Conservation (phyloP, 345 rosid species). For the Gossypium turneri region DNA sequence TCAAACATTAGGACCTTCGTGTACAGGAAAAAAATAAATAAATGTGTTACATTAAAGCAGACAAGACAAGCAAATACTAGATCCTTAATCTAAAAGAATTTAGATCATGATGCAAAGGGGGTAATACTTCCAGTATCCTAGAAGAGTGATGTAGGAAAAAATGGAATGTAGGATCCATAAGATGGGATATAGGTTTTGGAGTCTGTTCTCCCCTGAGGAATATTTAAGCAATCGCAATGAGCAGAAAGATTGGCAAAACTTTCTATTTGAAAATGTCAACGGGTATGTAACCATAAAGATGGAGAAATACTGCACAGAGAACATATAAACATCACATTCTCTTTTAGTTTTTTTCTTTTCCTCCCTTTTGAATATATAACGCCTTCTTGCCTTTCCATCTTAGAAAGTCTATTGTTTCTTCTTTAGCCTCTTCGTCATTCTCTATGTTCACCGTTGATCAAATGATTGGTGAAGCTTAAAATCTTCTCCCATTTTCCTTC, state of each 20-base stretch:
- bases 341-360: not conserved
- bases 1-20: not conserved
- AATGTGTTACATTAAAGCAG: not conserved
- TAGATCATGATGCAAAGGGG: not conserved
- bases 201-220: not conserved
- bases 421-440: not conserved
- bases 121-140: not conserved
- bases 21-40: not conserved
- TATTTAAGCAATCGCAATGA: not conserved
- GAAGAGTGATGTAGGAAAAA: not conserved
- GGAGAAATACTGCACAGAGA: not conserved
- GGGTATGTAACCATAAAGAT: not conserved
- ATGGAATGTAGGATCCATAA: not conserved
- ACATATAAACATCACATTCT: conserved; percentile 1
- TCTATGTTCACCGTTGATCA: not conserved
- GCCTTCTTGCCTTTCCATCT: not conserved
- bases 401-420: not conserved
- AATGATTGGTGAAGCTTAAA: not conserved
- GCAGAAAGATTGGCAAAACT: not conserved
- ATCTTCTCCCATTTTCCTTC: not conserved
- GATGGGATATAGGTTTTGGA: not conserved
- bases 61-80: not conserved
- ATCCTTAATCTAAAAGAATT: not conserved
- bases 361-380: not conserved
- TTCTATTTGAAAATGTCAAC: not conserved